These are phyloP conservation scores for Ziziphus jujuba DNA, from an alignment of 306 rosid genomes.

Conservation along the genomic window DNA sequence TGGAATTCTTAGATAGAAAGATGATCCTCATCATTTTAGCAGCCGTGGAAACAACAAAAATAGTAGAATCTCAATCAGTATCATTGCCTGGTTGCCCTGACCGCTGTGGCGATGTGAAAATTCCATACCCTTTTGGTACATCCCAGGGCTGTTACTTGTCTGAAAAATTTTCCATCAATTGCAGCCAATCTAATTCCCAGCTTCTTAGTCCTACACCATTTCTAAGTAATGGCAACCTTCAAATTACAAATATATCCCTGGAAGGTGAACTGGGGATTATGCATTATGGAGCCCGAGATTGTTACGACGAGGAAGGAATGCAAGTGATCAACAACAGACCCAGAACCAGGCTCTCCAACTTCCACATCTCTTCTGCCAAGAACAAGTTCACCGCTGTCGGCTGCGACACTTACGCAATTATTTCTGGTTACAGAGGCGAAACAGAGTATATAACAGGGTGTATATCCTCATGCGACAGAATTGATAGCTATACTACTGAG, in stretches of 20 bases:
- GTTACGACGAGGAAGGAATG: background rate
- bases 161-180: slow-evolving; percentile 7
- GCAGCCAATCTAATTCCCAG: no score
- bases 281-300: background rate
- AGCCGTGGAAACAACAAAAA: background rate
- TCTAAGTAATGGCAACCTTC: background rate
- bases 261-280: background rate
- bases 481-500: background rate
- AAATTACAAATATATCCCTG: background rate
- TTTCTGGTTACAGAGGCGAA: fast-evolving
- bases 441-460: slow-evolving; percentile 32
- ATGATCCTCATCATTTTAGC: background rate
- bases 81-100: slow-evolving; percentile 16
- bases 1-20: no score
- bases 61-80: background rate
- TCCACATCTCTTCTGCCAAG: background rate
- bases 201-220: slow-evolving; percentile 12
- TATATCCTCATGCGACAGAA: slow-evolving; percentile 4
- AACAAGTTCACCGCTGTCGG: slow-evolving; percentile 27
- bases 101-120: slow-evolving; percentile 5
- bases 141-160: slow-evolving; percentile 4
- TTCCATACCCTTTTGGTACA: slow-evolving; percentile 32
- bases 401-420: slow-evolving; percentile 18
- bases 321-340: fast-evolving
- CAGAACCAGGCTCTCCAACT: background rate